A percentile compares a stretch with the other conserved stretches of the same genome.
Conservation (phyloP, 371 early-diverging fungal species). For the Syncephalastrum racemosum region DNA sequence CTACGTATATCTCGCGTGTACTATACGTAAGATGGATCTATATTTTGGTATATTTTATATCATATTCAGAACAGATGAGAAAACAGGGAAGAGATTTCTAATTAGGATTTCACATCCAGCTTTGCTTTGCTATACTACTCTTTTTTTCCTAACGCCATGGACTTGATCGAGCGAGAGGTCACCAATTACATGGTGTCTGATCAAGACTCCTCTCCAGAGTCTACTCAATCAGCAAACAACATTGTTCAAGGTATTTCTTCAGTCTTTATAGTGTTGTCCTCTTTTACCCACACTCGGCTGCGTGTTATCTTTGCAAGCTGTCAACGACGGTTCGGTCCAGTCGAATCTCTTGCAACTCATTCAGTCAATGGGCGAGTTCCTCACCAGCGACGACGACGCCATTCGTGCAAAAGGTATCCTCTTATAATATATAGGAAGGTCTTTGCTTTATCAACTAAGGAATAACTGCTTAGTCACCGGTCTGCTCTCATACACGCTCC, state of each 20-base stretch:
- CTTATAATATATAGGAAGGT: neutral
- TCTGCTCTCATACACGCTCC: constrained; percentile 52
- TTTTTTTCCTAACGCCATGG: constrained; percentile 5
- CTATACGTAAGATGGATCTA: too few relatives aligned
- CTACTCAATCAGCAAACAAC: constrained; percentile 23
- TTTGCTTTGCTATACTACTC: too few relatives aligned
- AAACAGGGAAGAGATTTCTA: too few relatives aligned
- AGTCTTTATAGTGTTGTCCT: neutral
- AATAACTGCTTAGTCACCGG: constrained; percentile 36
- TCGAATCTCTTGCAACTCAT: constrained; percentile 66
- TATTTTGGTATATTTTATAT: too few relatives aligned
- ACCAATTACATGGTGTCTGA: constrained; percentile 50
- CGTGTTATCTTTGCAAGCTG: constrained; percentile 20
- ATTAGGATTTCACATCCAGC: too few relatives aligned
- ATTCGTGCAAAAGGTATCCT: constrained; percentile 80
- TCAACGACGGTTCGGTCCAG: constrained; percentile 40
- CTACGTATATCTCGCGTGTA: too few relatives aligned
- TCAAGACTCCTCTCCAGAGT: constrained; percentile 30
- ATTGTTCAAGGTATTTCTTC: constrained; percentile 29
- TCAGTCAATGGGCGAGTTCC: constrained; percentile 73
- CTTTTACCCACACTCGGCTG: neutral
- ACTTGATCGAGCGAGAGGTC: constrained; percentile 34
- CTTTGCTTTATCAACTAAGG: neutral
- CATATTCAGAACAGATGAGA: too few relatives aligned
- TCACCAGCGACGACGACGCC: constrained; percentile 82